Base-by-base conservation (phyloP, 2,329 filamentous ascomycete species). In the Fusarium protoensiforme region DNA sequence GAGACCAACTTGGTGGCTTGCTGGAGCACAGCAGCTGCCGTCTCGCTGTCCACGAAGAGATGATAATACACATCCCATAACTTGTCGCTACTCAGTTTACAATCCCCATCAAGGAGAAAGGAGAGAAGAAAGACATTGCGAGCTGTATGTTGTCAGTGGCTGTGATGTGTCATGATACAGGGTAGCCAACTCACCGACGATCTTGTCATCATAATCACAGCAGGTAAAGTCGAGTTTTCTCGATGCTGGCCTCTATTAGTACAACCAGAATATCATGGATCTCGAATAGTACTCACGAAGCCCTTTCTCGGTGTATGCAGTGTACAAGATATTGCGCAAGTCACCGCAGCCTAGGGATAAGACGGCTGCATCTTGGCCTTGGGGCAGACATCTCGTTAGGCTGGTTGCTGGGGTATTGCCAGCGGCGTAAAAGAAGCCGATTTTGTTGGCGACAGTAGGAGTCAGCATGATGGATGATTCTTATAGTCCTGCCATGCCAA, bases 31-130 rank as follows among this genome's bases (percentile, higher is more conserved):
- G 84, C 24, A 1, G 75, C 29, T 0, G 84, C 72, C 4, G 85
- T 81, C 4, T 78, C 51, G 0, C 80, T 69, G 56, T 85, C 82
- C 7, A 92, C 68, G 39, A 83, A 84, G 5, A 88, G 74, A 71
- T 90, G 83, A 77, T 90, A 90, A 79, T 89, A 92, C 38, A 88
- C 79, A 65, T 87, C 84, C 88, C 88, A 91, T 5, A 87, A 78
- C 9, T 74, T 61, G 2, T 82, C 77, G 1, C 68, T 59, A 14
- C 75, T 67, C 29, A 78, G 43, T 24, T 70, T 71, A 1, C 79
- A 65, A 8, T 77, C 65, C 31, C 81, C 75, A n/a, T 88, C 87
- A 8, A 87, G 58, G 41, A 91, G 78, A 3, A 91, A 77, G 0
- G 85, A 86, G 35, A 90, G 80, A 0, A 90, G 78, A 4, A 91